Evolutionary conservation across 228 moss, liverwort and hornwort genomes (phyloP).

Genomic region (Sphagnum magellanicum): DNA sequence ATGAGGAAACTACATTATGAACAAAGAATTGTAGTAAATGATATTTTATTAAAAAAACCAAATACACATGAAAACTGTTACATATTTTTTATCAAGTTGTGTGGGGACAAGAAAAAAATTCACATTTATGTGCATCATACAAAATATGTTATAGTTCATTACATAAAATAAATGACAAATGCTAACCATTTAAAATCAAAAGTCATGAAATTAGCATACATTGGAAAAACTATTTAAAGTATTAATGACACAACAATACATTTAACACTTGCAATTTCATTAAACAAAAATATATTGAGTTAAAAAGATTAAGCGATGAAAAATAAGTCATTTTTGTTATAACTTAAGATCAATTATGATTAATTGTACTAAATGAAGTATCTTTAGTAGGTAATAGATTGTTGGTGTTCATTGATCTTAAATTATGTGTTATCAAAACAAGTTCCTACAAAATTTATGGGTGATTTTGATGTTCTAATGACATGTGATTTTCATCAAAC

Average conservation of each 20-base stretch:
- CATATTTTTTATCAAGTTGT: neutral
- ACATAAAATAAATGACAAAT: neutral
- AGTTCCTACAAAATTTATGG: neutral
- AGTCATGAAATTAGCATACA: neutral
- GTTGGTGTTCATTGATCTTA: neutral
- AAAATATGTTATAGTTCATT: neutral
- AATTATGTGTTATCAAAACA: neutral
- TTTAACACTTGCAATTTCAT: neutral
- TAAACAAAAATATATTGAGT: neutral
- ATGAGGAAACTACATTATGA: too few relatives aligned
- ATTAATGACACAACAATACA: neutral
- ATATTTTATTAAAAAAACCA: neutral
- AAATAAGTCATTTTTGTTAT: neutral
- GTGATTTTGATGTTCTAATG: neutral
- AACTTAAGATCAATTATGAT: neutral
- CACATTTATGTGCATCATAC: neutral
- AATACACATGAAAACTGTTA: neutral
- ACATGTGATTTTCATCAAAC: constrained; percentile 1
- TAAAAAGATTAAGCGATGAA: neutral
- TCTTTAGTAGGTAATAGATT: neutral
- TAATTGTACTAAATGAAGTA: neutral
- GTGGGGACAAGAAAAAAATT: neutral
- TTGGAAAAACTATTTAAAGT: neutral
- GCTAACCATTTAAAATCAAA: neutral
- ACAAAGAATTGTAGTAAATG: neutral